A percentile compares a stretch with the other conserved stretches of the same genome.
Conservation (phyloP, 129 eudicot genomes). For the Cynara cardunculus region DNA sequence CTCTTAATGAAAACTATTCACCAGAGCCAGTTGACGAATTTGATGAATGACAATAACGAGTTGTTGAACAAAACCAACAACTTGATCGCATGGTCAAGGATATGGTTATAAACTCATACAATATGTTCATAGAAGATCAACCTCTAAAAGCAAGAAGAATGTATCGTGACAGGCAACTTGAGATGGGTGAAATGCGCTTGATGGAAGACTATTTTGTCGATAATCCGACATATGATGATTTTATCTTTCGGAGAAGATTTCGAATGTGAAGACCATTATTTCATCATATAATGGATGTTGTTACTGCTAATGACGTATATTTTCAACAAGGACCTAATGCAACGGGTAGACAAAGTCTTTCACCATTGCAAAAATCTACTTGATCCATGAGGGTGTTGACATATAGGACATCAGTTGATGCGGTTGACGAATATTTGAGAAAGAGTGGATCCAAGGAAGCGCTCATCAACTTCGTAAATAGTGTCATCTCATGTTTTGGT, state of each 20-base stretch:
- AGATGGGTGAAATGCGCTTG: not conserved
- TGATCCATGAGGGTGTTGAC: not conserved
- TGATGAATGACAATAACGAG: not conserved
- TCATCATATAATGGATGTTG: not conserved
- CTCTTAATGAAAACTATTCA: not conserved
- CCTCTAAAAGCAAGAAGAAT: not conserved
- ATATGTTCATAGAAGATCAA: not conserved
- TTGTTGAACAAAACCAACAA: not conserved
- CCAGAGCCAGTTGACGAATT: not conserved
- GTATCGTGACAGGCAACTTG: not conserved
- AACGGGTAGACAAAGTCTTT: not conserved
- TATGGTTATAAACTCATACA: not conserved
- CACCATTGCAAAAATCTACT: not conserved
- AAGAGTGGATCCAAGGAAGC: not conserved
- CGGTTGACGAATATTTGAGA: not conserved
- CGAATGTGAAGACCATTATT: not conserved
- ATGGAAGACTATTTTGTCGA: not conserved
- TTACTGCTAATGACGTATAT: not conserved
- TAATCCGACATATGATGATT: not conserved
- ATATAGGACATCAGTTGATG: not conserved
- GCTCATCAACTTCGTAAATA: not conserved
- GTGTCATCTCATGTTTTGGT: not conserved
- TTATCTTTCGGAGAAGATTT: not conserved
- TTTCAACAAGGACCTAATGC: not conserved
- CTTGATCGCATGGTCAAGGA: not conserved